These are phyloP conservation scores for Arachnomyces sp. DNA, from an alignment of 2,329 filamentous ascomycete species.

Conservation along the genomic window DNA sequence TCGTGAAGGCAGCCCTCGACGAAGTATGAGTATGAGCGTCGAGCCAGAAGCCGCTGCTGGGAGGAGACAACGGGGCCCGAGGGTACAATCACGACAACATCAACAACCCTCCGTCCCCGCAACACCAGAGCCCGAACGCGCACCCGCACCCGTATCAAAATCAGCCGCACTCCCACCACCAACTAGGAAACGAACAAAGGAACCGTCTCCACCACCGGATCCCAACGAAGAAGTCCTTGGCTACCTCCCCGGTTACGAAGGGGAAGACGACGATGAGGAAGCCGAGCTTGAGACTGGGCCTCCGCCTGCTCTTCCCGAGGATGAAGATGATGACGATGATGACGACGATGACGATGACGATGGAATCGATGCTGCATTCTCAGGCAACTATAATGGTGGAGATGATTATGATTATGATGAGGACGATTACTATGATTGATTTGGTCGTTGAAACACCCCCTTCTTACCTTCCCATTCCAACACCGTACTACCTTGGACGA, in stretches of 20 bases:
- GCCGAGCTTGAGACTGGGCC: slow-evolving; percentile 18
- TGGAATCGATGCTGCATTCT: slow-evolving; percentile 28
- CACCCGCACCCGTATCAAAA: slow-evolving; percentile 2
- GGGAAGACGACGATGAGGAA: slow-evolving; percentile 20
- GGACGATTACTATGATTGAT: slow-evolving; percentile 18
- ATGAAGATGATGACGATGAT: slow-evolving; percentile 28
- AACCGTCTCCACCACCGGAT: slow-evolving; percentile 8
- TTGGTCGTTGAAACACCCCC: not conserved
- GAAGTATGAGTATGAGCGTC: slow-evolving; percentile 26
- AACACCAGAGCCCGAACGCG: slow-evolving; percentile 10
- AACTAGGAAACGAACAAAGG: not conserved
- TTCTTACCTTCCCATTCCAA: too few relatives aligned
- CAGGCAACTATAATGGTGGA: slow-evolving; percentile 28
- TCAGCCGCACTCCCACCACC: not conserved
- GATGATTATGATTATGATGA: slow-evolving; percentile 29
- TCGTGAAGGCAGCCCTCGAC: slow-evolving; percentile 9
- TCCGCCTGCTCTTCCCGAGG: slow-evolving; percentile 15
- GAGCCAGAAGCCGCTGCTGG: slow-evolving; percentile 10
- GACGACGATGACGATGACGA: slow-evolving; percentile 25
- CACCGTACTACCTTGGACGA: too few relatives aligned
- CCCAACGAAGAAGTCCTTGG: slow-evolving; percentile 20
- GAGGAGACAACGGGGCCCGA: slow-evolving; percentile 20
- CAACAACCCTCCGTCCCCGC: slow-evolving; percentile 11
- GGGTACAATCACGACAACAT: too few relatives aligned
- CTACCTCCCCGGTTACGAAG: slow-evolving; percentile 13